Percentiles rank a stretch among this genome's conserved stretches.
These are phyloP conservation scores for Hymenoscyphus fraxineus DNA, from an alignment of 2,329 filamentous ascomycete genomes.

Conservation along the genomic window DNA sequence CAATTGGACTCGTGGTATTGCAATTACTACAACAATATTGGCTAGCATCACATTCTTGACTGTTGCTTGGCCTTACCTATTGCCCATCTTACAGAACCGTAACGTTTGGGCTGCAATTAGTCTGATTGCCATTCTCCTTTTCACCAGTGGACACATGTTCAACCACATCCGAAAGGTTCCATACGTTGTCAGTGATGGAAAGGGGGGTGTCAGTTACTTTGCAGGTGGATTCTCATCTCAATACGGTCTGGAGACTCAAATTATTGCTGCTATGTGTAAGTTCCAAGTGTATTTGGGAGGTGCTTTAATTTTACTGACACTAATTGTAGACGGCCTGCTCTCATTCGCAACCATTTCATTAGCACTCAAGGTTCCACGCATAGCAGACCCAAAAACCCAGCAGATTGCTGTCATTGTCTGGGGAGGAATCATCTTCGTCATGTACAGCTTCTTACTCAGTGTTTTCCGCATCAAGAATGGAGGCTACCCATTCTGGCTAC, in stretches of 20 bases:
- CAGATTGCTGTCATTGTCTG: conserved; percentile 78
- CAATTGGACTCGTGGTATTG: conserved; percentile 76
- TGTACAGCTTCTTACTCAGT: conserved; percentile 93
- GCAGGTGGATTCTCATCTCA: conserved; percentile 90
- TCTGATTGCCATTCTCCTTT: conserved; percentile 83
- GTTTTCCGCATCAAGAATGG: conserved; percentile 93
- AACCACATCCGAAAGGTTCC: conserved; percentile 97
- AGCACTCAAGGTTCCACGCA: conserved; percentile 87
- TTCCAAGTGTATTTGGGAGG: conserved; percentile 24
- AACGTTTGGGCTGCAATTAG: conserved; percentile 92
- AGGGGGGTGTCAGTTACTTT: conserved; percentile 85
- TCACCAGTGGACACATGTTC: conserved; percentile 98
- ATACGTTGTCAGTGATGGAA: conserved; percentile 81
- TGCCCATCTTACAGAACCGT: conserved; percentile 81
- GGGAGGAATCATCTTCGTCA: conserved; percentile 69
- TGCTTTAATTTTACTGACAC: conserved; percentile 8
- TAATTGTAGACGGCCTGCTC: conserved; percentile 63
- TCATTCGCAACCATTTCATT: conserved; percentile 90
- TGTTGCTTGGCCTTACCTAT: conserved; percentile 71
- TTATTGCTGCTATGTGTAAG: conserved; percentile 90
- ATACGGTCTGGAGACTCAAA: conserved; percentile 91
- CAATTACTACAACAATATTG: conserved; percentile 63
- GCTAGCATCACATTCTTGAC: conserved; percentile 65
- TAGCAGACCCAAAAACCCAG: conserved; percentile 71
- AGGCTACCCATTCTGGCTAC: conserved; percentile 90